Base-by-base conservation (phyloP, 306 rosid species). In the Pyrus bretschneideri region DNA sequence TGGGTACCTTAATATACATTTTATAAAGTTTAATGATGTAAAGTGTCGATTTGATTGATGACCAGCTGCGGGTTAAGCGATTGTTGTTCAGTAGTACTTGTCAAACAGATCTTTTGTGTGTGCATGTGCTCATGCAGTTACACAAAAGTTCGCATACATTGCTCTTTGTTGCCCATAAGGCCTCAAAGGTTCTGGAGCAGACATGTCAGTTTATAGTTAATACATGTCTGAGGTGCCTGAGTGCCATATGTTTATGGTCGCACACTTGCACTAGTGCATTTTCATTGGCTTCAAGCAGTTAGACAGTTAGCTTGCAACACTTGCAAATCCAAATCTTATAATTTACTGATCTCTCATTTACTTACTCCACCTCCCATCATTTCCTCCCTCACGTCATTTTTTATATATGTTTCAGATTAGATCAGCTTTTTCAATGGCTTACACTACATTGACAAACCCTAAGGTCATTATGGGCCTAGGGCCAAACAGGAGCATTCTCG, bases 371-470 rank as follows among this genome's bases (percentile, higher is more conserved):
- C 31, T 63, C 9, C 49, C 51, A 14, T 15, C 22, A 33, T 46
- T 22, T 21, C 21, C 46, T 51, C 10, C 67, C 8, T 75, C 54
- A 49, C 21, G 54, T 14, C 54, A 15, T 49, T 49, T 49, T 15
- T 4, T 49, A 15, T 49, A 49, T 49, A 69, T 82, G 40, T 66
- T 54, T 27, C 95, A 95, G 97, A 83, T 95, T 67, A 88, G 88
- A 80, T 95, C 99, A 19, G 99, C 99, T n/a, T 92, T 95, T 85
- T 67, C 95, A 25, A 83, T 88, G 97, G 97, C 97, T 15, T 90
- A 55, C 78, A 69, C 91, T 29, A 92, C 87, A 67, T 78, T 95
- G 85, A 89, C 97, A 81, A 87, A 95, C 81, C 85, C 92, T 54
- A 92, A 89, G 86, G 83, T 71, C 75, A 83, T 92, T 67, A 73